Conservation (phyloP, 1,284 basidiomycete genomes). For the Microbotryum scabiosae region DNA sequence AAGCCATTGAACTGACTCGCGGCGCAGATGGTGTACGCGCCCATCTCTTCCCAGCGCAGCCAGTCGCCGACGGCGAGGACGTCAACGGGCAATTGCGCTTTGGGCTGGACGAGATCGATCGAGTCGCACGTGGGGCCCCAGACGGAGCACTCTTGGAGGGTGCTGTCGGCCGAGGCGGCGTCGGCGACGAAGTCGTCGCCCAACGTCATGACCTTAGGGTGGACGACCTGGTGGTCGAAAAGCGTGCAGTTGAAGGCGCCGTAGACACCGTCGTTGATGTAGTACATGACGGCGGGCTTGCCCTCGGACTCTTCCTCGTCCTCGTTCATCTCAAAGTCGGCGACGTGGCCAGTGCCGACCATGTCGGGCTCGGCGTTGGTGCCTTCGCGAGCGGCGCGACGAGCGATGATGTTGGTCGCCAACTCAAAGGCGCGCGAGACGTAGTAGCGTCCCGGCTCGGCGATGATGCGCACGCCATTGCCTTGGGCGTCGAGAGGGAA, state of each 20-base stretch:
- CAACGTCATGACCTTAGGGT: slow-evolving; percentile 65
- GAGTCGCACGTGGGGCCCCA: slow-evolving; percentile 70
- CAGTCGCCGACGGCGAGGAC: slow-evolving; percentile 72
- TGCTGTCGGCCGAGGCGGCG: neutral
- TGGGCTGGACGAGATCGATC: slow-evolving; percentile 68
- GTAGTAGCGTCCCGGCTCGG: slow-evolving; percentile 92
- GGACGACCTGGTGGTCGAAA: slow-evolving; percentile 82
- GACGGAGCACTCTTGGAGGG: slow-evolving; percentile 31
- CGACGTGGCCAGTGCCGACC: slow-evolving; percentile 11
- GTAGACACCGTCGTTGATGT: slow-evolving; percentile 97
- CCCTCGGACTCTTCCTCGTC: slow-evolving; percentile 41
- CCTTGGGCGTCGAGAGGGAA: slow-evolving; percentile 60
- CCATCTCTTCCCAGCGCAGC: slow-evolving; percentile 86
- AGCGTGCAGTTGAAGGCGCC: slow-evolving; percentile 96
- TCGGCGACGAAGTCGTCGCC: slow-evolving; percentile 36
- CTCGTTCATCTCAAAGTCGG: slow-evolving; percentile 32
- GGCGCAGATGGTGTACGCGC: slow-evolving; percentile 85
- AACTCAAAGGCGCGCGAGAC: slow-evolving; percentile 88
- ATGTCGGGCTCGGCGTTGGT: slow-evolving; percentile 26
- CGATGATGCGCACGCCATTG: slow-evolving; percentile 74
- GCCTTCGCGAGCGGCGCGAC: slow-evolving; percentile 48
- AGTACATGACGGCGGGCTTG: slow-evolving; percentile 73
- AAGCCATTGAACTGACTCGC: slow-evolving; percentile 57
- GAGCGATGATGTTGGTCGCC: slow-evolving; percentile 88
- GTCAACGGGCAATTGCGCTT: slow-evolving; percentile 54